Evolutionary conservation across 1,139 yeast species (phyloP), one percentile per base, ranked within the genome.

Genomic region (Yamadazyma diddensiae): DNA sequence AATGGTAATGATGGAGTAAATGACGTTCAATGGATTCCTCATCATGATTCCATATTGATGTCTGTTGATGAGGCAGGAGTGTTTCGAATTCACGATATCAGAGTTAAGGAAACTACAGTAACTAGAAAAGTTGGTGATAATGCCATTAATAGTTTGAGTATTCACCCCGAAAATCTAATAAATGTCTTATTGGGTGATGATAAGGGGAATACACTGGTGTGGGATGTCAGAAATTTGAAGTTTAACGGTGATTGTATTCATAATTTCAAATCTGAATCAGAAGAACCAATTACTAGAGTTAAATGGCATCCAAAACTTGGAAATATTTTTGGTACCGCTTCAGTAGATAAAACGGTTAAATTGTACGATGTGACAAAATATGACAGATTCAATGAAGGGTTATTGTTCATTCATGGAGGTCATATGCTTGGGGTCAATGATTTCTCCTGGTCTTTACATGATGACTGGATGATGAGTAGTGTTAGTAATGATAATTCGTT

Each of bases 341-440:
- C 95, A 0, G 69, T 66, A 1, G 97, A 90, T 54, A 73, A 79
- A 5, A 58, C 76, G 24, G 90, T 85, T 7, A 76, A 77, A 46
- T 35, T 92, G 2, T 84, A 87, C 80, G 90, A 87, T 50, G 56
- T 79, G 3, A 49, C 73, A 2, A 52, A 55, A 20, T 5, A 6
- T 10, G 51, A 56, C 6, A 70, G 67, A 4, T 58, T 58, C 48
- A 45, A 65, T 47, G 41, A 53, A 49, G 30, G 52, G 10, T 58
- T 80, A 28, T 38, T 80, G 15, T 90, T 92, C 51, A 70, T 75
- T 21, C 98, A 94, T 55, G 86, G 83, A 9, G 98, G 98, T 0
- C 99, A 92, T 54, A 77, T 92, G 73, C 66, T 83, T 35, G 90
- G 94, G 15, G 85, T 92, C 11, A 81, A 83, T 48, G 97, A 90